Base-by-base conservation (phyloP, 2,329 filamentous ascomycete genomes). In the Nannizziopsis barbatae region DNA sequence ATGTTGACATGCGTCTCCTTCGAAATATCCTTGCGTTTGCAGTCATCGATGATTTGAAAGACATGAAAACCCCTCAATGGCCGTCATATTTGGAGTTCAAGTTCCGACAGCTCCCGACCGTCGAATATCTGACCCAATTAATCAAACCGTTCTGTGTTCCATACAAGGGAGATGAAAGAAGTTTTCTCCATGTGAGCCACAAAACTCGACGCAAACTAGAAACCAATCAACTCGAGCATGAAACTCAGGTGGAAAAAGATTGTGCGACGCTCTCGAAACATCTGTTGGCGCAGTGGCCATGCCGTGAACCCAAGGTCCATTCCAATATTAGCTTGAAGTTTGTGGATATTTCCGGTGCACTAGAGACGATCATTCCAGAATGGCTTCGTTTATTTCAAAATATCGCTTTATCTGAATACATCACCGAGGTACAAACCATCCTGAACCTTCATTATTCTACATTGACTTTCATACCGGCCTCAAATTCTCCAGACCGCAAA, bases 311-410 rank as follows among this genome's bases (percentile, higher is more conserved):
- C n/a, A 45, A 6, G 5, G 18, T 33, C 6, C n/a, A n/a, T n/a
- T n/a, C n/a, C n/a, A 20, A 46, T 7, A 30, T 7, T n/a, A 32
- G 32, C 17, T 22, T 27, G 17, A n/a, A 18, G 6, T 27, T 52
- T 6, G 18, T 52, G 10, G 43, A 52, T 39, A 27, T 45, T 10
- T 10, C 43, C 1, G 12, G 51, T 9, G 74, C 73, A 2, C 33
- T 76, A 1, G 53, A 62, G 0, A 55, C 58, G 0, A 57, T 79
- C 11, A 52, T 55, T 0, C 65, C 65, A 0, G 70, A 76, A 44
- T 80, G 75, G 75, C 52, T 60, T 3, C 66, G 71, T 0, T 55
- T 76, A 0, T 69, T 64, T n/a, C 62, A 68, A 4, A 80, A 80
- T 39, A 51, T 65, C 8, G 64, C 73, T 22, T 62, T 79, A 0